Evolutionary conservation across 2,329 filamentous ascomycete genomes (phyloP).

Genomic region (Penicillium sp.): DNA sequence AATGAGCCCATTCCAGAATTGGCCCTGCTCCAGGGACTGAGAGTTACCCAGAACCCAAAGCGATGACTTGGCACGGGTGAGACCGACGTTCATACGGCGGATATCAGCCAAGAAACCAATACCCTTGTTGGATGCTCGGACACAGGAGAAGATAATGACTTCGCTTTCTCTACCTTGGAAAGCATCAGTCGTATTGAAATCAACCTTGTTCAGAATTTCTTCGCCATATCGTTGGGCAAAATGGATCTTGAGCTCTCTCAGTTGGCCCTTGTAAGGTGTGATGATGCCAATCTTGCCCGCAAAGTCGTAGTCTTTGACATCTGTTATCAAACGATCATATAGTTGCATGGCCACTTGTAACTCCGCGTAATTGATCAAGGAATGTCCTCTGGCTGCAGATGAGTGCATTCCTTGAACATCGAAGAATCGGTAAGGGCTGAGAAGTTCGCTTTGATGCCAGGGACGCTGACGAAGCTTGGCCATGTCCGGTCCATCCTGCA

Average conservation of each 20-base stretch:
- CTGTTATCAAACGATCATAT: slow-evolving; percentile 73
- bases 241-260: slow-evolving; percentile 72
- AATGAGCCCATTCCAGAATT: slow-evolving; percentile 87
- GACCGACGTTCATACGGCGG: slow-evolving; percentile 97
- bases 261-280: slow-evolving; percentile 93
- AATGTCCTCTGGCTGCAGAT: slow-evolving; percentile 78
- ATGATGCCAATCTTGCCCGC: slow-evolving; percentile 91
- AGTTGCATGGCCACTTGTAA: slow-evolving; percentile 81
- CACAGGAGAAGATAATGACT: slow-evolving; percentile 98
- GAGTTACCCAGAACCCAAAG: slow-evolving; percentile 96
- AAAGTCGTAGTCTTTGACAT: slow-evolving; percentile 68
- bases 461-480: slow-evolving; percentile 68
- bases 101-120: slow-evolving; percentile 99
- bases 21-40: slow-evolving; percentile 75
- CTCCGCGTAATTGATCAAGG: slow-evolving; percentile 84
- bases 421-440: slow-evolving; percentile 95
- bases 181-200: slow-evolving; percentile 98
- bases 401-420: slow-evolving; percentile 88
- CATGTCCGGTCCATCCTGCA: slow-evolving; percentile 86
- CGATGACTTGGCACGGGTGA: slow-evolving; percentile 94
- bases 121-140: slow-evolving; percentile 84
- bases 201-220: slow-evolving; percentile 71
- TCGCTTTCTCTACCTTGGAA: slow-evolving; percentile 97
- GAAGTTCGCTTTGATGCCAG: slow-evolving; percentile 79
- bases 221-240: slow-evolving; percentile 74